Conservation (phyloP, 2,329 filamentous ascomycete species). For the Alternaria sp. region DNA sequence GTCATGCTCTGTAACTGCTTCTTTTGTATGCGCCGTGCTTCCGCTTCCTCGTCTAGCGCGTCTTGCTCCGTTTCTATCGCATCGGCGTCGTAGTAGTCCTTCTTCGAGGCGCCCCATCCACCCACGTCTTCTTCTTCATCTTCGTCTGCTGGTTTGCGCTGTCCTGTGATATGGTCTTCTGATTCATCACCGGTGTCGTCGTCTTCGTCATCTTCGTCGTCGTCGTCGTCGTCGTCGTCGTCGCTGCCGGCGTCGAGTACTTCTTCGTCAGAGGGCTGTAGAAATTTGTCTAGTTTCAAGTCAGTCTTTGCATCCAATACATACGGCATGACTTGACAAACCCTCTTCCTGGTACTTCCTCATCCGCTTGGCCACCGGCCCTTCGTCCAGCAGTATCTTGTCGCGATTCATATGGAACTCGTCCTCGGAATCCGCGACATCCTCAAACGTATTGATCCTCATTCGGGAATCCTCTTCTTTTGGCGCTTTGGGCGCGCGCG, state of each 20-base stretch:
- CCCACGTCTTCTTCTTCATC: constrained; percentile 68
- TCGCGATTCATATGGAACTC: constrained; percentile 90
- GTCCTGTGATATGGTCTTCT: constrained; percentile 44
- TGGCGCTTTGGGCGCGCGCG: constrained; percentile 45
- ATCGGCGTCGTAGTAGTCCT: constrained; percentile 94
- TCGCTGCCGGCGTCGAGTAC: constrained; percentile 62
- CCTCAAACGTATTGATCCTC: constrained; percentile 70
- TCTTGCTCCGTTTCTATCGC: constrained; percentile 73
- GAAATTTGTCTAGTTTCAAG: constrained; percentile 59
- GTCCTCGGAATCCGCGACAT: constrained; percentile 93
- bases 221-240: constrained; percentile 46
- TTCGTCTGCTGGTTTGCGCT: constrained; percentile 56
- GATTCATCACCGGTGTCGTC: constrained; percentile 47
- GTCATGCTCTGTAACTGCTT: constrained; percentile 91
- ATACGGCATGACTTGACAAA: constrained; percentile 31
- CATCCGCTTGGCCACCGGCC: constrained; percentile 78
- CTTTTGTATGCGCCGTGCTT: constrained; percentile 86
- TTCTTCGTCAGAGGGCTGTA: constrained; percentile 71
- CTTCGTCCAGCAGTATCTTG: constrained; percentile 85
- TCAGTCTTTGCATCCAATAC: constrained; percentile 5
- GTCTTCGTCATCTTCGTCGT: constrained; percentile 51
- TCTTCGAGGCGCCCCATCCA: constrained; percentile 87
- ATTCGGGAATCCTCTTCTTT: constrained; percentile 63
- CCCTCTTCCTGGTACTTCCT: constrained; percentile 75
- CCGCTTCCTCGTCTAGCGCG: constrained; percentile 89